A percentile compares a stretch with the other conserved stretches of the same genome.
phyloP scores from a whole-genome alignment of 2,329 filamentous ascomycete genomes.

The Catunica adiposa region DNA sequence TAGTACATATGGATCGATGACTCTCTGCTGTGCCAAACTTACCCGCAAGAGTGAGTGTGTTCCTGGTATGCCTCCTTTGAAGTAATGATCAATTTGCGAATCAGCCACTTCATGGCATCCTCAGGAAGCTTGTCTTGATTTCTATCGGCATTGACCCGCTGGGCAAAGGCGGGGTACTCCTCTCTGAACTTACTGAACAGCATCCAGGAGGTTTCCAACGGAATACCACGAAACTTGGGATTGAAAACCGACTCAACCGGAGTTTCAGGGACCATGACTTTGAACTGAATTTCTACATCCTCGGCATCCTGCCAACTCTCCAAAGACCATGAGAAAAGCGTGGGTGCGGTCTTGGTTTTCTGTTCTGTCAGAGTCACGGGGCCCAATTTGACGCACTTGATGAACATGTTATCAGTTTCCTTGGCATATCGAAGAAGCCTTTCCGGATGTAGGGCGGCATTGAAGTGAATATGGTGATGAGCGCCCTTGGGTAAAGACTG shows the following conservation, averaged over 20 bases:
- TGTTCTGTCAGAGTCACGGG: too few relatives aligned
- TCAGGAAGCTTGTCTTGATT: background rate
- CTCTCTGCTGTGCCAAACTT: constrained; percentile 13
- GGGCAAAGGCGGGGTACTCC: background rate
- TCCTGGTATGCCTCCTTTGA: constrained; percentile 41
- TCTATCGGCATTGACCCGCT: background rate
- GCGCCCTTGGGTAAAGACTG: constrained; percentile 50
- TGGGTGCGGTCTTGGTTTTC: background rate
- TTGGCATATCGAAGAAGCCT: constrained; percentile 39
- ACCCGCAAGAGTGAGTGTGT: constrained; percentile 37
- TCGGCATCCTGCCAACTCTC: too few relatives aligned
- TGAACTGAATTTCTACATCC: background rate
- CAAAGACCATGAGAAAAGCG: background rate
- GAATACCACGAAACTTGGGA: constrained; percentile 34
- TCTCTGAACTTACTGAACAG: background rate
- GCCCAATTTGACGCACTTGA: constrained; percentile 26
- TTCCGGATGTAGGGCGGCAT: constrained; percentile 52
- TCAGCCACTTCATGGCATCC: constrained; percentile 31
- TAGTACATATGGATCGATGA: constrained; percentile 14
- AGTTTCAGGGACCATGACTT: constrained; percentile 27
- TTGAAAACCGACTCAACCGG: constrained; percentile 24
- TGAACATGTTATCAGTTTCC: constrained; percentile 49
- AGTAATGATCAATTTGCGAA: constrained; percentile 43
- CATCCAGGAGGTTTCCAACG: constrained; percentile 1
- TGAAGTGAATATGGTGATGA: constrained; percentile 63